Base-by-base conservation (phyloP, 441 rosid species). In the Bruguiera hainesii region DNA sequence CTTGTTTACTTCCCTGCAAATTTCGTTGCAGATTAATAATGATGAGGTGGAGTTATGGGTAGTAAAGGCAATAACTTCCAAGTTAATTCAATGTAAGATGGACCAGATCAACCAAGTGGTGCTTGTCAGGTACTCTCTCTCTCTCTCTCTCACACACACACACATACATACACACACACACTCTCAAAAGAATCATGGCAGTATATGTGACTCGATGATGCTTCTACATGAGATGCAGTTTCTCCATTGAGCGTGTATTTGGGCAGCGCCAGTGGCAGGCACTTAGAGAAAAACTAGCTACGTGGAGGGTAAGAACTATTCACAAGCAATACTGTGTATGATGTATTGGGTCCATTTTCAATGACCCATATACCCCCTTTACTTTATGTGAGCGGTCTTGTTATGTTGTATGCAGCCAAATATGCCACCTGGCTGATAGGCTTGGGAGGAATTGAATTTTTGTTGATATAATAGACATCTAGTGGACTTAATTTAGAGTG, bases 21-120 rank as follows among this genome's bases (percentile, higher is more conserved):
- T 20, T 67, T 48, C 20, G 30, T 75, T 57, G 64, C 80, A 95
- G 99, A 84, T 93, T 73, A 79, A 76, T 37, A 87, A 84, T 26
- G 87, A 85, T 68, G 97, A 90, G 75, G 92, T 96, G 35, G 99
- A 93, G 73, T 52, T 76, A 33, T 96, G 99, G 99, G 83, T 96
- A n/a, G 98, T 93, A 60, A 96, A 82, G 85, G 99, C 99, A 57
- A 89, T 87, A 69, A 83, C 90, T 68, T 87, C 89, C 0, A 90
- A 88, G 75, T 76, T 96, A 76, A 78, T 93, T 55, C 91, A 83
- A 61, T 87, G 98, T 74, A 90, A 84, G 82, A 90, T 96, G 89
- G 97, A 96, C 77, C 98, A 96, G 83, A 85, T 93, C 97, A 92
- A 93, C 83, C 83, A 87, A 83, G 88, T 79, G 70, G 84, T 89